phyloP scores from a whole-genome alignment of 257 asterid genomes.

The Solanum bulbocastanum region DNA sequence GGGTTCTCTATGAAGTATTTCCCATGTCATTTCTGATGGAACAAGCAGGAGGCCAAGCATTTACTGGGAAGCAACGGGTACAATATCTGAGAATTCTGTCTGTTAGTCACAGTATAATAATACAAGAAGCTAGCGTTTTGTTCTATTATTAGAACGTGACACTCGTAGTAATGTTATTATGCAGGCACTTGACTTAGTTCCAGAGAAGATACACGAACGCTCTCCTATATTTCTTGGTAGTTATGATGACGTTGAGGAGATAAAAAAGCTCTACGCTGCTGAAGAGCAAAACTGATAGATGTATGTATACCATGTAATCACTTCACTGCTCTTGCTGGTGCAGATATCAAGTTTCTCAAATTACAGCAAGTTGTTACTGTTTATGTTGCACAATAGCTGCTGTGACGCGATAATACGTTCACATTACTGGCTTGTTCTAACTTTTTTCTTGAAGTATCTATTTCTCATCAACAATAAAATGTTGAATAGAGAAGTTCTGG shows the following conservation, averaged over 20 bases:
- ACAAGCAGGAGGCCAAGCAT: constrained; percentile 97
- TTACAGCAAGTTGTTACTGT: not conserved
- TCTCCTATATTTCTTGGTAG: constrained; percentile 94
- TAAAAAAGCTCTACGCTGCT: constrained; percentile 71
- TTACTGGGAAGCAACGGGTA: constrained; percentile 88
- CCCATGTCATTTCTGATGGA: constrained; percentile 97
- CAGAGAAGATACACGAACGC: constrained; percentile 78
- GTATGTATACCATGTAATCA: not conserved
- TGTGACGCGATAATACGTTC: not conserved
- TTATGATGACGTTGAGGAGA: constrained; percentile 88
- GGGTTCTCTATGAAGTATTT: constrained; percentile 93
- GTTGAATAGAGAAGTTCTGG: not conserved
- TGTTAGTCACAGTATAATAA: not conserved
- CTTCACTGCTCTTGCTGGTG: not conserved
- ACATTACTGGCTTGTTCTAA: not conserved
- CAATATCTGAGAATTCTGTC: not conserved
- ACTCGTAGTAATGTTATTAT: not conserved
- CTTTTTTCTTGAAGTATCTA: not conserved
- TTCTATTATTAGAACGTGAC: not conserved
- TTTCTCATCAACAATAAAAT: not conserved
- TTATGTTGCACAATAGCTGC: not conserved
- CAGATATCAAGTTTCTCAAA: not conserved
- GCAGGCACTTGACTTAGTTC: constrained; percentile 89
- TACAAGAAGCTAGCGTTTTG: not conserved
- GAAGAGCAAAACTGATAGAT: constrained; percentile 37